A percentile compares a stretch with the other conserved stretches of the same genome.
phyloP scores from a whole-genome alignment of 306 rosid species.

The Cotoneaster glaucophyllus region DNA sequence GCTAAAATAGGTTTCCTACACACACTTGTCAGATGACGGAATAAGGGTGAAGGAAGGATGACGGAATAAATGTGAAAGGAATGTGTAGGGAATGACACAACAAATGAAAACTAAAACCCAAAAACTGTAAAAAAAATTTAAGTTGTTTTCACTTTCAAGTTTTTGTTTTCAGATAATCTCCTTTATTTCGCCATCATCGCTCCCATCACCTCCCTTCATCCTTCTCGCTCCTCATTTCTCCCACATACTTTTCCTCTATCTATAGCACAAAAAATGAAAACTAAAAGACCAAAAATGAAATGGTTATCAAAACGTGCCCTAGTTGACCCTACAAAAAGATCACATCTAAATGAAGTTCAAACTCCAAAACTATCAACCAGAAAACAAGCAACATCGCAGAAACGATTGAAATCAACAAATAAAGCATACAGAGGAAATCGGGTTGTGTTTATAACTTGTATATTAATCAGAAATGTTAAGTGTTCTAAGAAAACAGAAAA shows the following conservation, averaged over 20 bases:
- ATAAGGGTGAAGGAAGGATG: background rate
- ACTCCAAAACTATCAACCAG: background rate
- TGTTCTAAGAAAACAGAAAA: background rate
- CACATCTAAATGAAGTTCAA: background rate
- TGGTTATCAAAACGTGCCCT: background rate
- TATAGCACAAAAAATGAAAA: background rate
- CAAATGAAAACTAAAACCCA: background rate
- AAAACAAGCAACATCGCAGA: background rate
- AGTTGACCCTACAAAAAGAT: background rate
- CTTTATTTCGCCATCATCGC: background rate
- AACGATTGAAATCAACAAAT: background rate
- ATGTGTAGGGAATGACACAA: background rate
- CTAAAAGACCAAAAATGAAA: background rate
- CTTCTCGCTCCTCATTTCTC: background rate
- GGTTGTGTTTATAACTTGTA: background rate
- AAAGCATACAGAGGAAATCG: background rate
- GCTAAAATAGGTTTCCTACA: background rate
- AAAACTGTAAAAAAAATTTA: background rate
- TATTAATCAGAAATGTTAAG: background rate
- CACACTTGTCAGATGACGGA: background rate
- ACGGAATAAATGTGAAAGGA: too few relatives aligned
- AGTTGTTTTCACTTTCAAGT: background rate
- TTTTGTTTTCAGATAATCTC: background rate
- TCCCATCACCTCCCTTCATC: background rate
- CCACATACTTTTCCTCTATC: background rate